These are phyloP conservation scores for Phyllosticta capitalensis DNA, from an alignment of 2,329 filamentous ascomycete species.

Conservation along the genomic window DNA sequence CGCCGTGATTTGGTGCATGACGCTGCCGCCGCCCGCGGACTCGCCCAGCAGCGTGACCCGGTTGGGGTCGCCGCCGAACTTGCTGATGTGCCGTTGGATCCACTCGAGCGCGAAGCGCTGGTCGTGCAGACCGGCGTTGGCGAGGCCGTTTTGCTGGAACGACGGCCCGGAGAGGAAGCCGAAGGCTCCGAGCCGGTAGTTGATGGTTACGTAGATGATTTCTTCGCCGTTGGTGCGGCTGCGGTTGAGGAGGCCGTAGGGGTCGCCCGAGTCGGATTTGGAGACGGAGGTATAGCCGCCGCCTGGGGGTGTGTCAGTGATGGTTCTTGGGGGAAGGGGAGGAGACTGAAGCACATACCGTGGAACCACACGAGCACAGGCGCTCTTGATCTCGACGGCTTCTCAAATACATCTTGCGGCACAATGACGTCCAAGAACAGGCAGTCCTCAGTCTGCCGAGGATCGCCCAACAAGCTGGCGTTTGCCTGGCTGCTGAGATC, in stretches of 20 bases:
- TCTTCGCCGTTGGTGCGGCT: conserved; percentile 15
- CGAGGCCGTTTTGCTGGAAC: conserved; percentile 24
- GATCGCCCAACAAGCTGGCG: background rate
- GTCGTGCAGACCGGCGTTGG: conserved; percentile 28
- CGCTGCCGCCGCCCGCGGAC: conserved; percentile 28
- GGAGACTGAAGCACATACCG: conserved; percentile 23
- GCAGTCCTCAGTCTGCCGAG: conserved; percentile 24
- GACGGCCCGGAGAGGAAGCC: conserved; percentile 27
- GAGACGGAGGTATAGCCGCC: conserved; percentile 36
- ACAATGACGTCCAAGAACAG: conserved; percentile 32
- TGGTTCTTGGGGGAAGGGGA: conserved; percentile 32
- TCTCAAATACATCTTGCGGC: conserved; percentile 27
- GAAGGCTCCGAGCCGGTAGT: conserved; percentile 38
- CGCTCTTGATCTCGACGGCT: conserved; percentile 18
- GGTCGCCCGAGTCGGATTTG: conserved; percentile 27
- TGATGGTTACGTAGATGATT: conserved; percentile 40
- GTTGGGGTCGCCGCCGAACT: conserved; percentile 30
- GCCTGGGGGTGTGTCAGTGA: conserved; percentile 14
- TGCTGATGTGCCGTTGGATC: conserved; percentile 30
- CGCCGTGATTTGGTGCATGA: conserved; percentile 23
- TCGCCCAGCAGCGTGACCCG: conserved; percentile 31
- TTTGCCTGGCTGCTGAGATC: conserved; percentile 2
- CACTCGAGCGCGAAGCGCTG: conserved; percentile 32
- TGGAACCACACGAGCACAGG: conserved; percentile 36
- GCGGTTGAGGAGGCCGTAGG: conserved; percentile 31